Percentiles rank a stretch among this genome's conserved stretches.
Evolutionary conservation across 2,329 filamentous ascomycete species (phyloP).

Genomic region (Hirsutella minnesotensis): DNA sequence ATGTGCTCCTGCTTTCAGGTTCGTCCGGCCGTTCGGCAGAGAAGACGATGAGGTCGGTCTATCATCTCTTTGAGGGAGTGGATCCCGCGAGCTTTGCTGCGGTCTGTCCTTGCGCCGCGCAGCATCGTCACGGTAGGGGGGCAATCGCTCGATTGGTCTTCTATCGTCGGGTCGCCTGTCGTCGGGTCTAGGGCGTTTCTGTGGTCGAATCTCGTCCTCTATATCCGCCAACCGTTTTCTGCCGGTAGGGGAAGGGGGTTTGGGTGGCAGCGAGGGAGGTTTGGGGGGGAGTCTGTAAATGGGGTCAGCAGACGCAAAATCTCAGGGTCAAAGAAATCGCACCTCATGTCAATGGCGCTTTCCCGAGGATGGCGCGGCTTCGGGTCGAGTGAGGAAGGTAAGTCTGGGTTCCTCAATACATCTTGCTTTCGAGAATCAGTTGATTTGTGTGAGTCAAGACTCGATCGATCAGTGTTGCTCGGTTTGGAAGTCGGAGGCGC

Average conservation of each 20-base stretch:
- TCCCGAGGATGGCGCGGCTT: constrained; percentile 19
- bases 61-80: constrained; percentile 15
- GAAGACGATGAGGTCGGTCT: constrained; percentile 14
- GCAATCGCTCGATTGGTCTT: constrained; percentile 18
- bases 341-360: constrained; percentile 19
- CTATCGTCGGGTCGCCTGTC: constrained; percentile 22
- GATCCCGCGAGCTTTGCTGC: constrained; percentile 13
- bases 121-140: constrained; percentile 19
- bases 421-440: constrained; percentile 13
- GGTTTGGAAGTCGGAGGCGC: constrained; percentile 7
- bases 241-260: constrained; percentile 29
- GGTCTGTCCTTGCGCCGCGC: constrained; percentile 19
- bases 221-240: constrained; percentile 34
- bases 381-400: constrained; percentile 11
- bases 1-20: constrained; percentile 17
- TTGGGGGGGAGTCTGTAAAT: constrained; percentile 22
- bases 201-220: constrained; percentile 30
- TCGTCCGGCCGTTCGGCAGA: constrained; percentile 24
- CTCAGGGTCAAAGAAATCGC: not conserved
- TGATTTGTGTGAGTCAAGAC: not conserved
- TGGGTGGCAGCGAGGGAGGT: constrained; percentile 21
- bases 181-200: constrained; percentile 35
- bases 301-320: constrained; percentile 7
- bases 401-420: constrained; percentile 11
- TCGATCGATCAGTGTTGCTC: not conserved